phyloP scores from a whole-genome alignment of 129 eudicot genomes.

The Cynara cardunculus region DNA sequence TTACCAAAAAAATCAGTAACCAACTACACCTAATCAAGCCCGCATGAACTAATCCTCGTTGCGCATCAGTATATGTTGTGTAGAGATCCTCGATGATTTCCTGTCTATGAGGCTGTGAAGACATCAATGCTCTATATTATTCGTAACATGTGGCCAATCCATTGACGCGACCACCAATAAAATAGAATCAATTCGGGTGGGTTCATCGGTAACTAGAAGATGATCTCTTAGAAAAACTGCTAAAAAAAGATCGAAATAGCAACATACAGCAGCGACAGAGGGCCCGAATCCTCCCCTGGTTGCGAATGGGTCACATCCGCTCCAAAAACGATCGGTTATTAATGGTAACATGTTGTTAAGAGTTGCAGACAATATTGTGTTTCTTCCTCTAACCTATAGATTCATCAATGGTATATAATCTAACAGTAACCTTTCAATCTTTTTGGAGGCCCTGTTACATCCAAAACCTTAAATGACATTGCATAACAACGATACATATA shows the following conservation, averaged over 20 bases:
- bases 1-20: background rate
- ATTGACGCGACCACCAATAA: slow-evolving; percentile 82
- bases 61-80: slow-evolving; percentile 26
- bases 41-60: slow-evolving; percentile 30
- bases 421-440: too few species aligned
- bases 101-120: slow-evolving; percentile 58
- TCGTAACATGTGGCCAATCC: slow-evolving; percentile 76
- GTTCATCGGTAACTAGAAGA: background rate
- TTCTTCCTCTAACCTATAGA: slow-evolving; percentile 70
- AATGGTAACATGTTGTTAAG: slow-evolving; percentile 21
- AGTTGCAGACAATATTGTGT: slow-evolving; percentile 40
- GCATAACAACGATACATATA: too few species aligned
- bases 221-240: background rate
- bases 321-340: slow-evolving; percentile 50
- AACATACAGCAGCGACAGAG: slow-evolving; percentile 79
- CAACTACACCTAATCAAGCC: slow-evolving; percentile 66
- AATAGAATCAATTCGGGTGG: background rate
- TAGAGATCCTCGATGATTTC: slow-evolving; percentile 71
- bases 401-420: background rate
- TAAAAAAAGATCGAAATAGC: background rate
- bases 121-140: slow-evolving; percentile 57
- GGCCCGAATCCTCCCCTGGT: slow-evolving; percentile 75
- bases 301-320: slow-evolving; percentile 88
- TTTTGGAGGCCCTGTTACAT: too few species aligned
- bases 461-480: too few species aligned